Percentiles rank a stretch among this genome's conserved stretches.
phyloP scores from a whole-genome alignment of 2,329 filamentous ascomycete species.

The Ophiocordyceps unilateralis region DNA sequence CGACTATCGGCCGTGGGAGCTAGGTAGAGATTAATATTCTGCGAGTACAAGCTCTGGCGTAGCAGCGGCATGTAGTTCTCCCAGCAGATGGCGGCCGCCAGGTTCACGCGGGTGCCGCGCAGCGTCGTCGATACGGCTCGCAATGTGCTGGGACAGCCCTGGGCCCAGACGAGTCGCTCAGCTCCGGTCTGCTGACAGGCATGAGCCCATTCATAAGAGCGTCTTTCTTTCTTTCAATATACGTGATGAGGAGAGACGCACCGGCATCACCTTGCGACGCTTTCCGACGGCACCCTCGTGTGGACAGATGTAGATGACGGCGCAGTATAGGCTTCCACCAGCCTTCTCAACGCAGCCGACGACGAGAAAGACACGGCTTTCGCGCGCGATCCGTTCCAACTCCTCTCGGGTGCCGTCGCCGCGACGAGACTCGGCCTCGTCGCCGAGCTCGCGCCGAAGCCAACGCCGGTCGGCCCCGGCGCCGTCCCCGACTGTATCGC shows the following conservation, averaged over 20 bases:
- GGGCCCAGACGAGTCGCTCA: slow-evolving; percentile 77
- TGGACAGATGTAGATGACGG: slow-evolving; percentile 68
- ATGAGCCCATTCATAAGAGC: too few species aligned
- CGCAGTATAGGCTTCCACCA: slow-evolving; percentile 72
- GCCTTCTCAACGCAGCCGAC: slow-evolving; percentile 64
- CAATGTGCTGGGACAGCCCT: slow-evolving; percentile 64
- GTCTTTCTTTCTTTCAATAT: too few species aligned
- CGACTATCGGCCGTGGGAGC: slow-evolving; percentile 77
- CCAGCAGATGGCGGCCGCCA: slow-evolving; percentile 87
- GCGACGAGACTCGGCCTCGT: slow-evolving; percentile 15
- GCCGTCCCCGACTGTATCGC: slow-evolving; percentile 48
- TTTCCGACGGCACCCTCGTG: slow-evolving; percentile 59
- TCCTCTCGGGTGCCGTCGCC: slow-evolving; percentile 55
- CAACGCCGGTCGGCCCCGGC: slow-evolving; percentile 57
- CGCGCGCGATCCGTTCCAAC: slow-evolving; percentile 56
- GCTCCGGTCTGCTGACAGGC: slow-evolving; percentile 41
- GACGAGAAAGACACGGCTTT: slow-evolving; percentile 69
- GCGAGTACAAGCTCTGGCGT: slow-evolving; percentile 66
- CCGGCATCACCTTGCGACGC: slow-evolving; percentile 81
- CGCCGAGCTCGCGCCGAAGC: slow-evolving; percentile 40
- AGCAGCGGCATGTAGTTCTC: slow-evolving; percentile 92
- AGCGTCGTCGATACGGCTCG: slow-evolving; percentile 65
- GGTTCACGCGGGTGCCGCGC: slow-evolving; percentile 59
- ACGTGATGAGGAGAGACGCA: slow-evolving; percentile 27
- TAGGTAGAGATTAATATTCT: slow-evolving; percentile 84